A percentile compares a stretch with the other conserved stretches of the same genome.
Evolutionary conservation across 352 stramenopile genomes (phyloP).

Genomic region (Globisporangium rhizosaccharum): DNA sequence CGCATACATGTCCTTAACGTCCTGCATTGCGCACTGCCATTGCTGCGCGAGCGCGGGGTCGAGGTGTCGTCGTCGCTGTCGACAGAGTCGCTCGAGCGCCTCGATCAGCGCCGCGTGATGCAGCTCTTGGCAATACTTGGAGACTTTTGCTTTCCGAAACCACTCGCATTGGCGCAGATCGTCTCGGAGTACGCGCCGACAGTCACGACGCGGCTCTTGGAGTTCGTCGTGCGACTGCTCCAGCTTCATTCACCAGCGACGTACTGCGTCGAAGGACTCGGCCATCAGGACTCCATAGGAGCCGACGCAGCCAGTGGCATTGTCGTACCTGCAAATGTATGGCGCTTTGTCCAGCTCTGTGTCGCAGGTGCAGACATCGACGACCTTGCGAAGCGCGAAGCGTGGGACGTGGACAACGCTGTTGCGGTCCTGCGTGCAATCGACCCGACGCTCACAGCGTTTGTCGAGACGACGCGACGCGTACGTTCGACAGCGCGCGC

Average conservation of each 20-base stretch:
- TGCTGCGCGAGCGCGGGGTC: constrained; percentile 20
- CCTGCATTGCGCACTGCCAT: constrained; percentile 24
- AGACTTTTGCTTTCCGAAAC: constrained; percentile 22
- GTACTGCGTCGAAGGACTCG: constrained; percentile 9
- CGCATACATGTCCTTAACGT: constrained; percentile 58
- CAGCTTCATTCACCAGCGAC: constrained; percentile 25
- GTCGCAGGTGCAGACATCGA: constrained; percentile 17
- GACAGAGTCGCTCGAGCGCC: constrained; percentile 4
- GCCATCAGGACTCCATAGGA: not conserved
- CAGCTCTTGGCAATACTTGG: constrained; percentile 31
- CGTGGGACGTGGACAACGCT: constrained; percentile 30
- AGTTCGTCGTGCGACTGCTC: constrained; percentile 35
- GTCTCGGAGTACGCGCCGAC: not conserved
- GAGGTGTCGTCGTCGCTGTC: too few relatives aligned
- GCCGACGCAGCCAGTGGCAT: constrained; percentile 8
- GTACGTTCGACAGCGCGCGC: constrained; percentile 15
- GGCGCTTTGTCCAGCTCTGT: constrained; percentile 36
- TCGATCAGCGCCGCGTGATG: constrained; percentile 41
- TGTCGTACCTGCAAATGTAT: constrained; percentile 25
- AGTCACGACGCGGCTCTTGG: constrained; percentile 16
- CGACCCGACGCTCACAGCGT: constrained; percentile 9
- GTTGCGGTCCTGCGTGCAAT: constrained; percentile 17
- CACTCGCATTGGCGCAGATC: constrained; percentile 1
- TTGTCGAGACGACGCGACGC: constrained; percentile 24
- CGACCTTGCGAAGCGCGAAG: constrained; percentile 19